Base-by-base conservation (phyloP, 345 rosid genomes). In the Turnera subulata region DNA sequence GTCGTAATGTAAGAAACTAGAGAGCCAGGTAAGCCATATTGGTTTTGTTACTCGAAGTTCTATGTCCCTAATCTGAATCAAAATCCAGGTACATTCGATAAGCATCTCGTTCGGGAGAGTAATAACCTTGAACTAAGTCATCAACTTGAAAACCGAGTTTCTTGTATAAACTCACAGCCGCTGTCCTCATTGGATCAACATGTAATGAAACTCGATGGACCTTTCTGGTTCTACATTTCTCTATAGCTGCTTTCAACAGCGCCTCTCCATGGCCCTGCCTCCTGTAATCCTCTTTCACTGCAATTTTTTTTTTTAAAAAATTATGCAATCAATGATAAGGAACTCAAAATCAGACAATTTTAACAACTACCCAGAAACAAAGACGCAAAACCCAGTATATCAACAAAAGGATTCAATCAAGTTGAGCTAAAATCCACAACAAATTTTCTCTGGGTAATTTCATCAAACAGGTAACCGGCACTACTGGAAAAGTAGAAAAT, bases 111-210 rank as follows among this genome's bases (percentile, higher is more conserved):
- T 84, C 89, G 0, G 74, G 19, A 7, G 89, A 86, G 66, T 92
- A 89, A 69, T 86, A 92, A 55, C 86, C 74, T 66, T 75, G 58
- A 11, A 84, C 65, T 59, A 86, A 47, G 51, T 54, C 56, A 24
- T 89, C 96, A 55, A 84, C 77, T 61, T 76, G 77, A 74, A 89
- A 92, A 35, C 96, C 96, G 46, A 61, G 53, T 40, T 92, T 92
- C 68, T 73, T 67, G 79, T 92, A 92, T 22, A 89, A 75, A 66
- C 68, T 74, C 81, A 86, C 53, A 1, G 96, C 95, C 6, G 89
- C 54, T 54, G 45, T 66, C 65, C 93, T 84, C 62, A 63, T 58
- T 5, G 93, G 88, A 54, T 86, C 96, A 43, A 92, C 98, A 63
- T 89, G 89, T 56, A 92, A 89, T 40, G 76, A 67, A 53, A 92